phyloP scores from a whole-genome alignment of 352 stramenopile species.

The Phytophthora sojae region DNA sequence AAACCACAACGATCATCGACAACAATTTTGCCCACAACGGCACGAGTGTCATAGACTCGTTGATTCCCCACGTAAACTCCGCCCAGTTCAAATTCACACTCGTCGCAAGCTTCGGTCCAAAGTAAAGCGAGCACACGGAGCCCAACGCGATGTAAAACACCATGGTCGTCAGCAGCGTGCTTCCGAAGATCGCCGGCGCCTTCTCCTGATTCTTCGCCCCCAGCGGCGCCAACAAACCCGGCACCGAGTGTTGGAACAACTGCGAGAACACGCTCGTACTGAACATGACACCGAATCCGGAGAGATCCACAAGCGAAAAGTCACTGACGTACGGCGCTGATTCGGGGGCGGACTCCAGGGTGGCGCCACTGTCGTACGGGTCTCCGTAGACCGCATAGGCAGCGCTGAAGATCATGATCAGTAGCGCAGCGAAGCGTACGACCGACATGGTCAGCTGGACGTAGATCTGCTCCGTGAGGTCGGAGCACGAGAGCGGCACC shows the following conservation, averaged over 20 bases:
- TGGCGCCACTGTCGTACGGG: constrained; percentile 60
- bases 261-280: constrained; percentile 91
- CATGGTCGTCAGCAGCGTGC: constrained; percentile 85
- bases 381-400: constrained; percentile 78
- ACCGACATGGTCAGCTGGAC: constrained; percentile 90
- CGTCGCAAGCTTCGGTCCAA: constrained; percentile 78
- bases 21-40: constrained; percentile 69
- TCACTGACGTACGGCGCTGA: constrained; percentile 61
- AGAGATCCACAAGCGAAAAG: constrained; percentile 68
- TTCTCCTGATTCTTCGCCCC: constrained; percentile 66
- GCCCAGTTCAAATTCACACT: constrained; percentile 94
- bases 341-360: constrained; percentile 4
- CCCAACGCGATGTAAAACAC: constrained; percentile 88
- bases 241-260: constrained; percentile 93
- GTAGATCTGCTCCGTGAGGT: constrained; percentile 91
- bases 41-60: constrained; percentile 46
- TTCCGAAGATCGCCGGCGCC: constrained; percentile 72
- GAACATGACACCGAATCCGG: constrained; percentile 91
- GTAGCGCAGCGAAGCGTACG: constrained; percentile 86
- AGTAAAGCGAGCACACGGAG: constrained; percentile 83
- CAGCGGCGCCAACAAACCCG: constrained; percentile 82
- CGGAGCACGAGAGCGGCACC: constrained; percentile 87
- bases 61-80: constrained; percentile 87
- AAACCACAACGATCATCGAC: constrained; percentile 88
- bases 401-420: constrained; percentile 90